phyloP scores from a whole-genome alignment of 1,139 yeast species.

The Arxiozyma heterogenica region DNA sequence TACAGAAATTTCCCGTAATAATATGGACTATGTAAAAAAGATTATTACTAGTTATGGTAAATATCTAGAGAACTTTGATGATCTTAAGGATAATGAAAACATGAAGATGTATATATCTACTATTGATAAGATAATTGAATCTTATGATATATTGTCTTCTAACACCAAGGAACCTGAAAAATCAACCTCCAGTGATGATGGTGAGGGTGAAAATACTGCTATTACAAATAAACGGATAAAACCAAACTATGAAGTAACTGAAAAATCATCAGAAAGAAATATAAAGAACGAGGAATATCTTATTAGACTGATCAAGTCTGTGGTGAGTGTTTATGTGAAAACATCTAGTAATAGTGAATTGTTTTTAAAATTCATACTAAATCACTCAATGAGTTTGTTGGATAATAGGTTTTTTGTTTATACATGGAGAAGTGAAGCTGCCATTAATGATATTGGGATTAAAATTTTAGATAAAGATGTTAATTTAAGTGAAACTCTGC shows the following conservation, averaged over 20 bases:
- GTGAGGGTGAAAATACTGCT: constrained; percentile 5
- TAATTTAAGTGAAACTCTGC: constrained; percentile 3
- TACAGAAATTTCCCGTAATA: constrained; percentile 60
- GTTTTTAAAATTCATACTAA: constrained; percentile 18
- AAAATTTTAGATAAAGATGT: constrained; percentile 16
- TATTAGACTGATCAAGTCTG: constrained; percentile 27
- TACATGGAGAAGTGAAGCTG: constrained; percentile 54
- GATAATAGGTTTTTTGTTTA: constrained; percentile 32
- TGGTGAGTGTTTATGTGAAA: constrained; percentile 22
- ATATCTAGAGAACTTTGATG: constrained; percentile 29
- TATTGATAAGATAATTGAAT: constrained; percentile 18
- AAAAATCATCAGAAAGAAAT: constrained; percentile 33
- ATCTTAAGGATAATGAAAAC: neutral
- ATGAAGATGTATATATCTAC: constrained; percentile 9
- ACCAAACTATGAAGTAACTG: constrained; percentile 22
- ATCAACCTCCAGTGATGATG: constrained; percentile 8
- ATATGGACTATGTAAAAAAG: constrained; percentile 51
- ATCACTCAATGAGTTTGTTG: constrained; percentile 27
- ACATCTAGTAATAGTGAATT: constrained; percentile 7
- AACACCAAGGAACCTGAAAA: constrained; percentile 20
- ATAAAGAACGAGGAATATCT: constrained; percentile 35
- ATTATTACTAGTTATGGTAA: constrained; percentile 44
- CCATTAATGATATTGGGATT: constrained; percentile 35
- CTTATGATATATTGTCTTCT: neutral
- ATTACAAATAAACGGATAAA: constrained; percentile 16